Base-by-base conservation (phyloP, 176 grass and related monocot species). In the Chrysopogon serrulatus region DNA sequence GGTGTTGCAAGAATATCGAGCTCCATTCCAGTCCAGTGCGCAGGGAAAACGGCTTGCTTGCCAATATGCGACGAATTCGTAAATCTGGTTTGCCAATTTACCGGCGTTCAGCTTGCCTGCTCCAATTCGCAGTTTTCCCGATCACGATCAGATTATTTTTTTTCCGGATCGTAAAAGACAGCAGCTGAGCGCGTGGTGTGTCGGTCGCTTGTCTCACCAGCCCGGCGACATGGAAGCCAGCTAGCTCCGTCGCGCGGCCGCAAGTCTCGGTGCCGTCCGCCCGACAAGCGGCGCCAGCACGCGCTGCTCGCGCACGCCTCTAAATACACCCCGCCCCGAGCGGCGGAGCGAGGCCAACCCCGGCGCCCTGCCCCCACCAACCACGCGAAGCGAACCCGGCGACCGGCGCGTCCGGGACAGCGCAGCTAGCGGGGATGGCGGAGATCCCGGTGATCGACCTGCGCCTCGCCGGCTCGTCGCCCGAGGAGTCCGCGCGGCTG, bases 391-490 rank as follows among this genome's bases (percentile, higher is more conserved):
- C 47, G 18, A 51, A 51, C 21, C 23, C 40, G 0, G 5, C 49
- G 49, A 19, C 48, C 21, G 21, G 21, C 68, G 68, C 37, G 37
- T 28, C 59, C 18, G 4, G 2, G 1, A 60, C 57, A 27, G 24
- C n/a, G 13, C 57, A 27, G n/a, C 57, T 6, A 27, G 34, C 18
- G 27, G 4, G 19, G 62, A 88, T 86, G 86, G 61, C 21, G 78
- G 74, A 62, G 79, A 77, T 89, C 60, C 86, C 87, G 69, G 68
- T 80, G 79, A 74, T 86, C 78, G 87, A 92, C 42, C 73, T 89
- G 79, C 67, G 68, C 21, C 69, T 87, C 24, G 85, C 62, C 74
- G 90, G 79, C 28, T 13, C 15, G 11, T 23, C 61, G 45, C 80
- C 65, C n/a, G 74, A 65, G 31, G 84, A 84, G 82, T 76, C 76